phyloP scores from a whole-genome alignment of 2,329 filamentous ascomycete genomes.

The Fusarium pilosicola region DNA sequence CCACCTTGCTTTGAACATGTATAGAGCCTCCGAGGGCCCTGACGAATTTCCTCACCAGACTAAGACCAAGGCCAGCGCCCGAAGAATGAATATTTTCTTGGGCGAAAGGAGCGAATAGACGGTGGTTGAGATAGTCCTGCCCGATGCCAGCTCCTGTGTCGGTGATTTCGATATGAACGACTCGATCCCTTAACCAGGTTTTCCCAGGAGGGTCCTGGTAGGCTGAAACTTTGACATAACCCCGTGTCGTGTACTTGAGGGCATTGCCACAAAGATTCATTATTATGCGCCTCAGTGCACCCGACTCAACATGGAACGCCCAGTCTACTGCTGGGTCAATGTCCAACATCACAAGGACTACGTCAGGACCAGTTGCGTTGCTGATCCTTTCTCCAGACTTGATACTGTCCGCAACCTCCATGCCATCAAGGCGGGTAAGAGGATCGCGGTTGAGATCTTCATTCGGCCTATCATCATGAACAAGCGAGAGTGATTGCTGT shows the following conservation, averaged over 20 bases:
- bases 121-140: constrained; percentile 67
- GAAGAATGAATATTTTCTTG: constrained; percentile 70
- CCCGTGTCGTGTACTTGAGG: constrained; percentile 65
- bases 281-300: constrained; percentile 62
- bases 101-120: constrained; percentile 70
- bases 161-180: constrained; percentile 57
- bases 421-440: constrained; percentile 15
- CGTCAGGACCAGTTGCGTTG: background rate
- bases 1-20: constrained; percentile 59
- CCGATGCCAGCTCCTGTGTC: constrained; percentile 76
- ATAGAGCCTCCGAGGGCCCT: constrained; percentile 68
- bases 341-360: constrained; percentile 44
- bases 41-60: constrained; percentile 70
- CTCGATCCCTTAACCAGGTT: constrained; percentile 3
- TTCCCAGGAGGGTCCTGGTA: constrained; percentile 27
- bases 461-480: background rate
- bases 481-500: constrained; percentile 32
- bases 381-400: background rate
- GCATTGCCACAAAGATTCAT: constrained; percentile 73
- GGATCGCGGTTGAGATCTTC: background rate
- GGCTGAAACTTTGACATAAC: constrained; percentile 47
- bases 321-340: constrained; percentile 60
- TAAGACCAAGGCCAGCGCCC: constrained; percentile 72
- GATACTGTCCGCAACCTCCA: constrained; percentile 18
- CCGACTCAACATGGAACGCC: constrained; percentile 64